Percentiles rank a stretch among this genome's conserved stretches.
These are phyloP conservation scores for Trichoderma afroharzianum DNA, from an alignment of 2,329 filamentous ascomycete species.

Conservation along the genomic window DNA sequence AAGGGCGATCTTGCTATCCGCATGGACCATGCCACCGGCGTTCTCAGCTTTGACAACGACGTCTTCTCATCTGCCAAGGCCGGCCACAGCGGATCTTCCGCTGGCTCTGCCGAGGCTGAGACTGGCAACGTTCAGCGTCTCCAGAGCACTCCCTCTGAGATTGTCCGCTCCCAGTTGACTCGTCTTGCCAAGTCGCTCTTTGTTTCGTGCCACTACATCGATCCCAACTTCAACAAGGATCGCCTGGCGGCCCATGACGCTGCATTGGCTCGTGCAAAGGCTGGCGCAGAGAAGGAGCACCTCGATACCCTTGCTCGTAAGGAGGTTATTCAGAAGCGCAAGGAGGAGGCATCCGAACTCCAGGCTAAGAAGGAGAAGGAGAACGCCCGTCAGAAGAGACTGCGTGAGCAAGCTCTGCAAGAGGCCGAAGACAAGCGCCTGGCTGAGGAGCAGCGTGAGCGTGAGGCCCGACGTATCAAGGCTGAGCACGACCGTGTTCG, in stretches of 20 bases:
- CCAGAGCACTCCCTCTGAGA: conserved; percentile 96
- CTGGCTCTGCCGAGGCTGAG: conserved; percentile 85
- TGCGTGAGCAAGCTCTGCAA: conserved; percentile 81
- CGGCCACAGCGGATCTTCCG: conserved; percentile 75
- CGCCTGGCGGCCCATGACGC: conserved; percentile 75
- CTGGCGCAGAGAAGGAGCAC: conserved; percentile 89
- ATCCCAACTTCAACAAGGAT: conserved; percentile 80
- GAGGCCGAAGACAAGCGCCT: conserved; percentile 88
- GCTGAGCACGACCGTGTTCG: conserved; percentile 86
- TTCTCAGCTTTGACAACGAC: conserved; percentile 95
- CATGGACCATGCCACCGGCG: conserved; percentile 90
- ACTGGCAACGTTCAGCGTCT: conserved; percentile 84
- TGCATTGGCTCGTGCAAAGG: conserved; percentile 76
- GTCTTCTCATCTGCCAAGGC: conserved; percentile 97
- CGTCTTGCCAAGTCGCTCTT: conserved; percentile 88
- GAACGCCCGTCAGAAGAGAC: conserved; percentile 81
- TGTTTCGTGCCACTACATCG: conserved; percentile 93
- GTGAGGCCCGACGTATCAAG: conserved; percentile 80
- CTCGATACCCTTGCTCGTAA: conserved; percentile 79
- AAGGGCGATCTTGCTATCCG: conserved; percentile 97
- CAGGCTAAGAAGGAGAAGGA: conserved; percentile 88
- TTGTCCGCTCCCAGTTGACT: conserved; percentile 90
- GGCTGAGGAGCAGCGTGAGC: conserved; percentile 86
- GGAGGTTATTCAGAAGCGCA: conserved; percentile 91
- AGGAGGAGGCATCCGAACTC: conserved; percentile 88